A percentile compares a stretch with the other conserved stretches of the same genome.
These are phyloP conservation scores for Pezicula carpinea DNA, from an alignment of 2,329 filamentous ascomycete species.

Conservation along the genomic window DNA sequence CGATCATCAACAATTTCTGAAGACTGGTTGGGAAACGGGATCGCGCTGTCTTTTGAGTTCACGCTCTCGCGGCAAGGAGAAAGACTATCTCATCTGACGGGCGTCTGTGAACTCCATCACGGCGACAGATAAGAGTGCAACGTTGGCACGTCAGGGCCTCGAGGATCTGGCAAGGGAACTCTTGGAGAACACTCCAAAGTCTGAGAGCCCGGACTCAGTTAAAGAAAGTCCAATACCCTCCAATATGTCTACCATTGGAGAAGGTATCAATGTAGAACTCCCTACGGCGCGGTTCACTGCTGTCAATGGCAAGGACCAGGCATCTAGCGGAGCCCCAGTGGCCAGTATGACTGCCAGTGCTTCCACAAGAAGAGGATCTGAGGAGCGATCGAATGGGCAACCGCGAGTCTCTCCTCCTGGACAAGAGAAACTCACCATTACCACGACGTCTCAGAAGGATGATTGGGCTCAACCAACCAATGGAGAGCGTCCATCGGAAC, in stretches of 20 bases:
- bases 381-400: constrained; percentile 27
- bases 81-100: constrained; percentile 7
- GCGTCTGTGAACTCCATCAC: constrained; percentile 10
- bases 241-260: constrained; percentile 3
- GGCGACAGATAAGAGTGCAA: constrained; percentile 11
- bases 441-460: constrained; percentile 21
- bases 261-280: constrained; percentile 16
- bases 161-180: constrained; percentile 20
- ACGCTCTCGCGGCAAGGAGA: constrained; percentile 14
- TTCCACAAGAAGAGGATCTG: constrained; percentile 22
- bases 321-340: constrained; percentile 1
- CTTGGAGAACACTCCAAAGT: constrained; percentile 7
- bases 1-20: constrained; percentile 1
- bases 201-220: neutral
- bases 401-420: constrained; percentile 24
- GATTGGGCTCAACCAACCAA: constrained; percentile 25
- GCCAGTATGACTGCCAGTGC: constrained; percentile 16
- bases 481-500: constrained; percentile 19
- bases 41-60: constrained; percentile 13
- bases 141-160: constrained; percentile 17
- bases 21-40: constrained; percentile 16
- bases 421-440: constrained; percentile 29
- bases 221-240: too few species aligned
- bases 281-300: constrained; percentile 30
- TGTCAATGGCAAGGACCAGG: constrained; percentile 27